A percentile compares a stretch with the other conserved stretches of the same genome.
These are phyloP conservation scores for Cladophialophora chaetospira DNA, from an alignment of 2,329 filamentous ascomycete species.

Conservation along the genomic window DNA sequence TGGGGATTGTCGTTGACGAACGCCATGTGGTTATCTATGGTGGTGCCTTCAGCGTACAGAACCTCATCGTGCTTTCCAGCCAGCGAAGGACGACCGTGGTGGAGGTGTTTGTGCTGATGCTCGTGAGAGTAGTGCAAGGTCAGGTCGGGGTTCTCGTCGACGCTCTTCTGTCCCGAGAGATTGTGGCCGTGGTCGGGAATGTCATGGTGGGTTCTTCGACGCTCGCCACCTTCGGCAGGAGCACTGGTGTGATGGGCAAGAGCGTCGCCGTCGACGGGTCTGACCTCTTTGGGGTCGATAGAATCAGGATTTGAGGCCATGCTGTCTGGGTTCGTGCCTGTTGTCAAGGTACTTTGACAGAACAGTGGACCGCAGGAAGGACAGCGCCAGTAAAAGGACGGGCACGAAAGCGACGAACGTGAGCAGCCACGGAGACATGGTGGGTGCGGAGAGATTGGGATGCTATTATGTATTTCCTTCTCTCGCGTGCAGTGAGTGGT, in stretches of 20 bases:
- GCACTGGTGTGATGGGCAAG: slow-evolving; percentile 9
- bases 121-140: slow-evolving; percentile 42
- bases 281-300: slow-evolving; percentile 10
- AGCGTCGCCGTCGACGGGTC: neutral
- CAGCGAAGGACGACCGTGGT: slow-evolving; percentile 42
- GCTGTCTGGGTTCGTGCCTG: slow-evolving; percentile 20
- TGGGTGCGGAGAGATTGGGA: slow-evolving; percentile 12
- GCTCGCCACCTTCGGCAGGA: slow-evolving; percentile 17
- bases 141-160: slow-evolving; percentile 38
- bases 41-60: slow-evolving; percentile 51
- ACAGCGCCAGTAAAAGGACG: slow-evolving; percentile 26
- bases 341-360: slow-evolving; percentile 33
- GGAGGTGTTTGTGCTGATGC: slow-evolving; percentile 44
- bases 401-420: slow-evolving; percentile 29
- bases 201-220: slow-evolving; percentile 21
- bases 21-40: slow-evolving; percentile 40
- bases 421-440: slow-evolving; percentile 30
- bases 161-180: slow-evolving; percentile 26
- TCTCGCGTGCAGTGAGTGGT: neutral
- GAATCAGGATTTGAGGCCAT: slow-evolving; percentile 18
- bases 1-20: slow-evolving; percentile 41
- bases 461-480: slow-evolving; percentile 1
- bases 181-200: slow-evolving; percentile 34
- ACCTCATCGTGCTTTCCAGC: slow-evolving; percentile 47
- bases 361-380: slow-evolving; percentile 31